Evolutionary conservation across 129 eudicot species (phyloP), one percentile per base, ranked within the genome.

Genomic region (Logfia minima): DNA sequence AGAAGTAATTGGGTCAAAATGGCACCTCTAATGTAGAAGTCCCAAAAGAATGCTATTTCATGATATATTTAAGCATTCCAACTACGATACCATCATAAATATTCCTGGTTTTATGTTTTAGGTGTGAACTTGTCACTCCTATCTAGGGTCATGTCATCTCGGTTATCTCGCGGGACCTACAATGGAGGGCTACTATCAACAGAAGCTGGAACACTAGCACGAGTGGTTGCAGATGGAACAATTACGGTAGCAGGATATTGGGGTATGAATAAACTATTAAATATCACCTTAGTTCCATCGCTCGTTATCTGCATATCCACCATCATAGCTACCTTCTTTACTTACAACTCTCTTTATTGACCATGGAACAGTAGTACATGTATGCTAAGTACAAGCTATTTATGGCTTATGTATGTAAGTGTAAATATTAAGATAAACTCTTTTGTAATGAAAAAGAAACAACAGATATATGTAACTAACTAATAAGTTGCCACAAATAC

Each of bases 201-300:
- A 0, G 92, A 90, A 84, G 96, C 96, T 5, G 96, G 96, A 65
- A 90, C 96, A 19, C 75, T 90, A 59, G 92, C 96, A n/a, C 87
- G 96, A 29, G 96, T 90, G 67, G 68, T 90, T 74, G 96, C 96
- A 34, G 96, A 90, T 65, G 90, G 86, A 31, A 87, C 92, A 6
- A 87, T 90, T 68, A 90, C 90, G 1, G 17, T 90, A 24, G 92
- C 92, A 18, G 92, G 96, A 41, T 87, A 85, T 43, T 84, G 90
- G 90, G 90, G 96, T 53, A 83, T 85, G 84, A 87, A 78, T 78
- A 84, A 35, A 70, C 90, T 90, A 37, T 75, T 90, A 72, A 90
- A 90, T 48, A 73, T 81, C 17, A 90, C 96, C 52, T 83, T 90
- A 51, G 77, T 90, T 69, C 90, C 96, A 24, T 87, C 90, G 37